Conservation (phyloP, 345 rosid species). For the Gynandropsis gynandra region DNA sequence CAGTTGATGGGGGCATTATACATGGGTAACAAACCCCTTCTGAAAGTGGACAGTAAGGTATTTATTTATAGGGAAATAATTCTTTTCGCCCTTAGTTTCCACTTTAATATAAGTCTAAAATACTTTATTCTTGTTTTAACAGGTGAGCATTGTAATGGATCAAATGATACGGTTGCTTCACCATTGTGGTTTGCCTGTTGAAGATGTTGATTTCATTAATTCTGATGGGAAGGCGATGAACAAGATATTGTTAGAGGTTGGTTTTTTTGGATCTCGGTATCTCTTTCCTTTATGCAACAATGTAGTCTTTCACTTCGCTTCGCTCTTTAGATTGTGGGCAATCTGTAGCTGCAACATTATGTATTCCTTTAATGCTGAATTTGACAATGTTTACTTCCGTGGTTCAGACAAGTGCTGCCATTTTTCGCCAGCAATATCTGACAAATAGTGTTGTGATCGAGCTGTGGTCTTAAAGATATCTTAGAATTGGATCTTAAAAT, state of each 20-base stretch:
- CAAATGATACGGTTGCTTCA: constrained; percentile 93
- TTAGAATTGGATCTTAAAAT: too few species aligned
- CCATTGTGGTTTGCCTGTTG: constrained; percentile 77
- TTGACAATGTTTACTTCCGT: too few species aligned
- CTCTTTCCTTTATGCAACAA: neutral
- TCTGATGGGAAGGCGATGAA: constrained; percentile 95
- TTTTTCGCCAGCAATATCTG: neutral
- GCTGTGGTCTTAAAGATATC: too few species aligned
- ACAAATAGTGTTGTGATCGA: too few species aligned
- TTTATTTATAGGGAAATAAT: neutral
- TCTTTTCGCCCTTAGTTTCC: neutral
- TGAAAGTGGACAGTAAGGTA: constrained; percentile 98
- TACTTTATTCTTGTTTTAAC: constrained; percentile 2
- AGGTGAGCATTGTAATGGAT: constrained; percentile 98
- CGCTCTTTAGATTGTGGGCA: too few species aligned
- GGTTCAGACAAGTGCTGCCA: too few species aligned
- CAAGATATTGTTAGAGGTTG: constrained; percentile 76
- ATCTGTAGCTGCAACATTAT: neutral
- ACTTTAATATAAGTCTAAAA: neutral
- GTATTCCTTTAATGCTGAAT: too few species aligned
- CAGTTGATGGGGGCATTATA: constrained; percentile 97
- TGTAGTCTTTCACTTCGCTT: neutral
- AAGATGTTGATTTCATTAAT: constrained; percentile 90
- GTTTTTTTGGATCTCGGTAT: constrained; percentile 17
- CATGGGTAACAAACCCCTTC: constrained; percentile 96